A percentile compares a stretch with the other conserved stretches of the same genome.
Evolutionary conservation across 2,329 filamentous ascomycete genomes (phyloP).

Genomic region (Aureobasidium melanogenum): DNA sequence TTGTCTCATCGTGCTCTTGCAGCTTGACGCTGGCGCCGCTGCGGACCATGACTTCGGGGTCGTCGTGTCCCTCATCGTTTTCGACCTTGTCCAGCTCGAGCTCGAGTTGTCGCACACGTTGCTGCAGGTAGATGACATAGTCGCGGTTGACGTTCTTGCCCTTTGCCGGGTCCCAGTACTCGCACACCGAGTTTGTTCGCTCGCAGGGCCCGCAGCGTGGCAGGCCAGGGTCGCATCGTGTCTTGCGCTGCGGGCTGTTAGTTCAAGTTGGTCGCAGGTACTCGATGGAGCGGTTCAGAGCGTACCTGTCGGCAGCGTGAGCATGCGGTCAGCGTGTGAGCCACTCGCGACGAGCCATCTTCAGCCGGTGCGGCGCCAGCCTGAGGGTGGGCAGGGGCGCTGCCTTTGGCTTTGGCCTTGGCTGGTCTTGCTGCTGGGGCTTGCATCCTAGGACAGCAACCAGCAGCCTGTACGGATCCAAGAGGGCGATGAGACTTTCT

Average conservation of each 20-base stretch:
- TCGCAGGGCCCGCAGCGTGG: conserved; percentile 90
- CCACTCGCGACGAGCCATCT: conserved; percentile 51
- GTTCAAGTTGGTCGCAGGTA: neutral
- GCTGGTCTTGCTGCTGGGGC: neutral
- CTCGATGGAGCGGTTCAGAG: no score
- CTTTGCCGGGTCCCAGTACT: conserved; percentile 88
- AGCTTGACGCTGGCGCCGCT: conserved; percentile 79
- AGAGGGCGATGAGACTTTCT: neutral
- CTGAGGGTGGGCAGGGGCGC: neutral
- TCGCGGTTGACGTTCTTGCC: conserved; percentile 77
- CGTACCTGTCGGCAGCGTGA: conserved; percentile 64
- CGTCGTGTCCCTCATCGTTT: conserved; percentile 62
- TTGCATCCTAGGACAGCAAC: conserved; percentile 7
- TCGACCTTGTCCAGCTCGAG: conserved; percentile 71
- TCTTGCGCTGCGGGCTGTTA: conserved; percentile 65
- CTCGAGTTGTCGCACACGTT: conserved; percentile 74
- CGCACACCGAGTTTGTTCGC: conserved; percentile 80
- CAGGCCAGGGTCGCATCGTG: conserved; percentile 84
- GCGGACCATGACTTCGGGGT: conserved; percentile 75
- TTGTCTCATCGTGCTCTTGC: conserved; percentile 69
- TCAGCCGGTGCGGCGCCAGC: neutral
- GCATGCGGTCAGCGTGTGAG: conserved; percentile 72
- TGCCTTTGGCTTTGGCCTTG: neutral
- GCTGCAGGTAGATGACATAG: conserved; percentile 87
- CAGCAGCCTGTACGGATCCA: neutral